Percentiles rank a stretch among this genome's conserved stretches.
phyloP scores from a whole-genome alignment of 345 rosid genomes.

The Mercurialis annua region DNA sequence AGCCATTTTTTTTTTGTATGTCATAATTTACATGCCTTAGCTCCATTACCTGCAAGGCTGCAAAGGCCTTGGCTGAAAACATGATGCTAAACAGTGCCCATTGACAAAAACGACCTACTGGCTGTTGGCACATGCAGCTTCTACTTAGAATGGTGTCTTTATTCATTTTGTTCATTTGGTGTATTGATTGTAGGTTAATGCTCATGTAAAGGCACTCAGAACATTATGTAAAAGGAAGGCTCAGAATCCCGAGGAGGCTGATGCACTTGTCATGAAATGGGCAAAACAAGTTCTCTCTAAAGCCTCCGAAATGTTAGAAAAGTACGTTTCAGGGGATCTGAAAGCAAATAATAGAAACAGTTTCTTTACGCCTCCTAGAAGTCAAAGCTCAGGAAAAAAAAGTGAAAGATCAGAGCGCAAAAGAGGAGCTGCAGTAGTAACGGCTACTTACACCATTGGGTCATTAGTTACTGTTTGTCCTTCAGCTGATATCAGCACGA shows the following conservation, averaged over 20 bases:
- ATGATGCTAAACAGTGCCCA: background rate
- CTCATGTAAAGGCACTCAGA: conserved; percentile 88
- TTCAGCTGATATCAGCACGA: conserved; percentile 56
- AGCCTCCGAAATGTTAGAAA: conserved; percentile 60
- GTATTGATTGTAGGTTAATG: conserved; percentile 66
- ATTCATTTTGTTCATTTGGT: conserved; percentile 11
- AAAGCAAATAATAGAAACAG: conserved; percentile 34
- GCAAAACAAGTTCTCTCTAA: conserved; percentile 56
- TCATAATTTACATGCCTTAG: background rate
- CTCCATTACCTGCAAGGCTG: background rate
- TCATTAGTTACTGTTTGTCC: conserved; percentile 72
- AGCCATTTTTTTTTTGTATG: background rate
- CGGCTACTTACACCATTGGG: conserved; percentile 72
- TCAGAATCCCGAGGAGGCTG: conserved; percentile 51
- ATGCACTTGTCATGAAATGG: conserved; percentile 66
- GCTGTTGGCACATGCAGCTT: background rate
- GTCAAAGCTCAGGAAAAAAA: conserved; percentile 47
- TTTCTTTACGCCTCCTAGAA: conserved; percentile 67
- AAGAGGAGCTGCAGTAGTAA: conserved; percentile 45
- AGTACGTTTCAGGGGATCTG: conserved; percentile 42
- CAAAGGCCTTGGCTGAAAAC: background rate
- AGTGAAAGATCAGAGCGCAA: conserved; percentile 50
- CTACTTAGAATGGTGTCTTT: background rate
- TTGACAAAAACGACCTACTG: background rate
- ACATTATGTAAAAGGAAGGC: conserved; percentile 80